Evolutionary conservation across 1,284 basidiomycete species (phyloP).

Genomic region (Rhodofomes roseus): DNA sequence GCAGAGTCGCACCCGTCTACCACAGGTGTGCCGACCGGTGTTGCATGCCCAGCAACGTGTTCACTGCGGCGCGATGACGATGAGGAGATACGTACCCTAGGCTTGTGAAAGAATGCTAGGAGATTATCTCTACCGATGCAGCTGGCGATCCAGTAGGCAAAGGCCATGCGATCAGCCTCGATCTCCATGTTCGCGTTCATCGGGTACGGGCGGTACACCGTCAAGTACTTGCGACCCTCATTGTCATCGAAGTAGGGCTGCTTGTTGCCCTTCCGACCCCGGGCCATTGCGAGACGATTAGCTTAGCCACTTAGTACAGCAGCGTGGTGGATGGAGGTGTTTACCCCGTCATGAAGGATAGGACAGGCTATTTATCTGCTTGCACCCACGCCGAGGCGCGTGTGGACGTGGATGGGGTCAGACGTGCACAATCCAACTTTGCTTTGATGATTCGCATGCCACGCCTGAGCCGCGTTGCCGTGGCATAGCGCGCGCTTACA

Average conservation of each 20-base stretch:
- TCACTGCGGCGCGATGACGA: neutral
- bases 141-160: slow-evolving; percentile 62
- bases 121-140: slow-evolving; percentile 45
- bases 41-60: neutral
- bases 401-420: neutral
- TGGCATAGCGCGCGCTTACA: too few relatives aligned
- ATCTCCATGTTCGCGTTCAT: slow-evolving; percentile 50
- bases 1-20: neutral
- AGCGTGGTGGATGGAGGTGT: neutral
- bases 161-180: slow-evolving; percentile 42
- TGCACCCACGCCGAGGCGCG: neutral
- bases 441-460: neutral
- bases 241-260: slow-evolving; percentile 13
- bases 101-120: slow-evolving; percentile 57
- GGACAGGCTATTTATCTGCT: neutral
- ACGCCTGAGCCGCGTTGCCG: too few relatives aligned
- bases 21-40: neutral
- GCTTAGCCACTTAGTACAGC: too few relatives aligned
- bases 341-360: neutral
- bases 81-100: slow-evolving; percentile 46
- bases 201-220: slow-evolving; percentile 61
- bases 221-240: slow-evolving; percentile 57
- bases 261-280: slow-evolving; percentile 1
- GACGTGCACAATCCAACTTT: neutral
- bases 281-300: too few relatives aligned